phyloP scores from a whole-genome alignment of 139 green algal genomes.

The Yamagishiella unicocca region DNA sequence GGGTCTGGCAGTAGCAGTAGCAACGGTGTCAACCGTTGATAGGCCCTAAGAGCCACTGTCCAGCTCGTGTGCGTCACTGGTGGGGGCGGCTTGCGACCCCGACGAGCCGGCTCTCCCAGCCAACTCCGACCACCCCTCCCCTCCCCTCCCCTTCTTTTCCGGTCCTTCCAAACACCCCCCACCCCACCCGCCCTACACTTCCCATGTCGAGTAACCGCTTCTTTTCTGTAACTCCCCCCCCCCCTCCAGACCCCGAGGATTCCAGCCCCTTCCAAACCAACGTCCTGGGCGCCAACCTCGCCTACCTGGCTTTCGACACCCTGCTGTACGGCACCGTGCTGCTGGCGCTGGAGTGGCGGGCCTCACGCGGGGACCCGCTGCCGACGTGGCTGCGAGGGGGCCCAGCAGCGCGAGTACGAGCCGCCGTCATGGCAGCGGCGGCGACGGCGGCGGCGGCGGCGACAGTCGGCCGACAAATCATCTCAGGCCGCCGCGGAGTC shows the following conservation, averaged over 20 bases:
- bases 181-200: too few relatives aligned
- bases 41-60: too few relatives aligned
- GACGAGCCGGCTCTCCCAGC: too few relatives aligned
- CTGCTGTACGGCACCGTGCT: conserved; percentile 13
- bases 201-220: neutral
- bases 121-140: too few relatives aligned
- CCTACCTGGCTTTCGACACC: neutral
- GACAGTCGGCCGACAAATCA: neutral
- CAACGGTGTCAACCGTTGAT: too few relatives aligned
- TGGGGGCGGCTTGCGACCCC: too few relatives aligned
- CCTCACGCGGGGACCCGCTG: neutral
- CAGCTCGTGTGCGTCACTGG: too few relatives aligned
- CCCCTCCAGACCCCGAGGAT: conserved; percentile 13
- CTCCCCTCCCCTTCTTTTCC: too few relatives aligned
- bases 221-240: neutral
- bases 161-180: too few relatives aligned
- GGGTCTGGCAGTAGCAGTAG: too few relatives aligned
- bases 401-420: neutral
- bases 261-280: conserved; percentile 29
- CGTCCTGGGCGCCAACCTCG: conserved; percentile 17
- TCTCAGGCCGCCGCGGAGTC: neutral
- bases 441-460: neutral
- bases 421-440: neutral
- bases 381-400: neutral
- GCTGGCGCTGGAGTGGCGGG: conserved; percentile 2